Conservation (phyloP, 2,329 filamentous ascomycete species). For the Phialophora tarda region DNA sequence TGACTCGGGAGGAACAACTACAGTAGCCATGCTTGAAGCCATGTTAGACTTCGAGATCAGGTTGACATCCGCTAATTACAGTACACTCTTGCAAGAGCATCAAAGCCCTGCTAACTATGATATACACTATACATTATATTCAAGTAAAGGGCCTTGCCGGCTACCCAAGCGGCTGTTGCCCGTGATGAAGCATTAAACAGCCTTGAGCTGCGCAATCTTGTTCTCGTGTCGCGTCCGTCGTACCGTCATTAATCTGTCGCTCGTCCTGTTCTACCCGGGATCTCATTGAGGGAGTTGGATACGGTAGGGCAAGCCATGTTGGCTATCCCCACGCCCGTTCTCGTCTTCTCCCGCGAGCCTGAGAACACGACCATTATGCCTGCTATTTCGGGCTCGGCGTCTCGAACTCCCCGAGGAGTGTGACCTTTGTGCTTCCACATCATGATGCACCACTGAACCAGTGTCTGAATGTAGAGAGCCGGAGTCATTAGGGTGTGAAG, state of each 20-base stretch:
- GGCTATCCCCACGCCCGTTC: background rate
- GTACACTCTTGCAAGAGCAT: background rate
- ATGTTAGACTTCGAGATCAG: too few species aligned
- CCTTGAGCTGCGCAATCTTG: background rate
- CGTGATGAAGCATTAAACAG: background rate
- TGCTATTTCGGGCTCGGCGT: background rate
- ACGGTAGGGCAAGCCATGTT: constrained; percentile 27
- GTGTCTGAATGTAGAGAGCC: constrained; percentile 9
- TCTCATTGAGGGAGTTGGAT: constrained; percentile 18
- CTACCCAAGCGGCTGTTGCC: background rate
- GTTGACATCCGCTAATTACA: background rate
- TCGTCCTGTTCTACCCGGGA: background rate
- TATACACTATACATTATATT: background rate
- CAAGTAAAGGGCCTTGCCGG: background rate
- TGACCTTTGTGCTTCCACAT: background rate
- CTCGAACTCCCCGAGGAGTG: constrained; percentile 1
- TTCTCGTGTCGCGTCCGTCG: background rate
- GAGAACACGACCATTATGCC: constrained; percentile 13
- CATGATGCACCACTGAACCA: constrained; percentile 12
- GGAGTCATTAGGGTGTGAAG: constrained; percentile 8
- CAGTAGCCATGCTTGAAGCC: too few species aligned
- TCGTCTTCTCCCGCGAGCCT: constrained; percentile 28
- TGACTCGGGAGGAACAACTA: too few species aligned
- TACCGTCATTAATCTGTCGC: background rate
- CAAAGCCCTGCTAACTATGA: background rate